A percentile compares a stretch with the other conserved stretches of the same genome.
Conservation (phyloP, 1,139 yeast species). For the Sporopachydermia cereana region DNA sequence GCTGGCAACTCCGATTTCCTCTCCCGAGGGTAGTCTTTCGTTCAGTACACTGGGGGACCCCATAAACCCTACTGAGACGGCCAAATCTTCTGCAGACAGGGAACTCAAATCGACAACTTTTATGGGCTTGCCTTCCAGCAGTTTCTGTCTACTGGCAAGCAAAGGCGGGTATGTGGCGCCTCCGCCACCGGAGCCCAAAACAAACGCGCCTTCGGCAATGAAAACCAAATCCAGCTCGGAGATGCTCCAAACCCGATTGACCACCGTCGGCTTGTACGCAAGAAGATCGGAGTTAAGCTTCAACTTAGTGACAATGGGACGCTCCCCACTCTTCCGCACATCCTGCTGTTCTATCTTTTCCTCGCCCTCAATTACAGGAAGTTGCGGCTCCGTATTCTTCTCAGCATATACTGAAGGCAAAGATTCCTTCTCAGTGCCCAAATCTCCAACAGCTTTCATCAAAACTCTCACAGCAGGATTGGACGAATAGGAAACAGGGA, state of each 20-base stretch:
- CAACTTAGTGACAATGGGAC: too few relatives aligned
- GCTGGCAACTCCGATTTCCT: slow-evolving; percentile 26
- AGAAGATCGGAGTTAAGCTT: slow-evolving; percentile 12
- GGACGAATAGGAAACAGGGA: not conserved
- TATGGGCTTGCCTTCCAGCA: slow-evolving; percentile 25
- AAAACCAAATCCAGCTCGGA: slow-evolving; percentile 31
- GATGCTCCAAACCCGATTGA: slow-evolving; percentile 29
- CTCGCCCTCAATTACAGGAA: too few relatives aligned
- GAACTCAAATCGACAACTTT: slow-evolving; percentile 26
- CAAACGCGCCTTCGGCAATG: slow-evolving; percentile 32
- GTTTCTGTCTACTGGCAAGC: slow-evolving; percentile 25
- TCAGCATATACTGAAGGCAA: too few relatives aligned
- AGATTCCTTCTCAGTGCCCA: too few relatives aligned
- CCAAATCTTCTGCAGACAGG: slow-evolving; percentile 18
- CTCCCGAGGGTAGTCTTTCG: slow-evolving; percentile 30
- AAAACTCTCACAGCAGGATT: not conserved
- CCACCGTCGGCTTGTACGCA: slow-evolving; percentile 26
- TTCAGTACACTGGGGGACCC: slow-evolving; percentile 37
- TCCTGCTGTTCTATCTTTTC: too few relatives aligned
- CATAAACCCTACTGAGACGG: slow-evolving; percentile 25
- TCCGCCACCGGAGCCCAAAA: slow-evolving; percentile 41
- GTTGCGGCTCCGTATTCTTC: too few relatives aligned
- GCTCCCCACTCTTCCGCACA: too few relatives aligned
- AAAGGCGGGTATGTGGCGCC: slow-evolving; percentile 35
- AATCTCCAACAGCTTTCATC: not conserved